Conservation (phyloP, 148 eudicot genomes). For the Chenopodium album region DNA sequence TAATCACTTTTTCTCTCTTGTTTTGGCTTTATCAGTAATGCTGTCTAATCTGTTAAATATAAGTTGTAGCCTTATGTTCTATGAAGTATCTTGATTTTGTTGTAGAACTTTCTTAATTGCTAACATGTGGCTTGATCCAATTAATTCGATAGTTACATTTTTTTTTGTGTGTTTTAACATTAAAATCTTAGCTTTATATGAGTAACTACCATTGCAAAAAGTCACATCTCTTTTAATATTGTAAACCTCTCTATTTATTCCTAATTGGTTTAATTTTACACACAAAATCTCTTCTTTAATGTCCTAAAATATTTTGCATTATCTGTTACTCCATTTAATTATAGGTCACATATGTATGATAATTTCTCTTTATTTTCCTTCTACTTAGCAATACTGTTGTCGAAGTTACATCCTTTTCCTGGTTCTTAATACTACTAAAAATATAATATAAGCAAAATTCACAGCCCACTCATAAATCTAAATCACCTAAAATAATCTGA, state of each 20-base stretch:
- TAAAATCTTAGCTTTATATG: not conserved
- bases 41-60: not conserved
- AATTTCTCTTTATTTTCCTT: not conserved
- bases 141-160: not conserved
- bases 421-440: not conserved
- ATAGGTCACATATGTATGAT: not conserved
- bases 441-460: not conserved
- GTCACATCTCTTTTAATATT: not conserved
- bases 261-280: not conserved
- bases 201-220: not conserved
- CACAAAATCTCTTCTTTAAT: not conserved
- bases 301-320: not conserved
- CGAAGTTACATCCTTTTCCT: not conserved
- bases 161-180: not conserved
- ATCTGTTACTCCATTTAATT: not conserved
- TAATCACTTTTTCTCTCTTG: not conserved
- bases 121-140: not conserved
- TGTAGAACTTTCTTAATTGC: not conserved
- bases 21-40: not conserved
- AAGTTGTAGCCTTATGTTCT: not conserved
- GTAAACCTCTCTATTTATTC: not conserved
- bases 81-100: too few relatives aligned
- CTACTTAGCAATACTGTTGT: not conserved
- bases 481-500: not conserved
- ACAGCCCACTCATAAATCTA: not conserved